Conservation (phyloP, 2,329 filamentous ascomycete genomes). For the Calonectria pseudoreteaudii region DNA sequence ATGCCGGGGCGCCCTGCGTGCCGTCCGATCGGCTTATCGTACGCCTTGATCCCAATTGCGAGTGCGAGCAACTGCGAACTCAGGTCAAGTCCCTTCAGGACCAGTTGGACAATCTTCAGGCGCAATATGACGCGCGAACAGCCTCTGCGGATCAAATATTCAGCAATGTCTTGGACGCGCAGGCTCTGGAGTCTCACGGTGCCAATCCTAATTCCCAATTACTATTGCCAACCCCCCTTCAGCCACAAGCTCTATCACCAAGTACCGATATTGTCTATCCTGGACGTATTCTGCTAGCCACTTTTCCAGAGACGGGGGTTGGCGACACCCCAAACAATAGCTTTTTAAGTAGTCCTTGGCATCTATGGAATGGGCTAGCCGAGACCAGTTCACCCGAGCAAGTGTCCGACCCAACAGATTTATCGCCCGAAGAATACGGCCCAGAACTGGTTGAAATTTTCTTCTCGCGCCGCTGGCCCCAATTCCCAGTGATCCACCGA, state of each 20-base stretch:
- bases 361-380: conserved; percentile 35
- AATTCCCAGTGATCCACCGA: conserved; percentile 37
- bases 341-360: conserved; percentile 37
- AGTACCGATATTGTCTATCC: conserved; percentile 27
- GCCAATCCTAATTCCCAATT: neutral
- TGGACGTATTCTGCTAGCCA: conserved; percentile 37
- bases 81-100: conserved; percentile 31
- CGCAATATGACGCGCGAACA: conserved; percentile 23
- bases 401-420: conserved; percentile 5
- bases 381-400: conserved; percentile 30
- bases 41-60: conserved; percentile 34
- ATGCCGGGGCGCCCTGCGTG: conserved; percentile 32
- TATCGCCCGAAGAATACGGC: conserved; percentile 32
- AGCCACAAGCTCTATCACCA: neutral
- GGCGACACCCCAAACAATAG: conserved; percentile 28
- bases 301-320: conserved; percentile 20
- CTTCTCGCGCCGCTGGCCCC: conserved; percentile 37
- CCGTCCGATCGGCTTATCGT: conserved; percentile 38
- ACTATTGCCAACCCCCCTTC: neutral
- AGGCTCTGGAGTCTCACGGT: neutral
- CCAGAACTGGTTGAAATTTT: conserved; percentile 31
- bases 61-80: conserved; percentile 33
- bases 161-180: neutral
- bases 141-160: conserved; percentile 6
- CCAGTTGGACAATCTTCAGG: conserved; percentile 30